Base-by-base conservation (phyloP, 1,139 yeast species). In the Lodderomyces theae region DNA sequence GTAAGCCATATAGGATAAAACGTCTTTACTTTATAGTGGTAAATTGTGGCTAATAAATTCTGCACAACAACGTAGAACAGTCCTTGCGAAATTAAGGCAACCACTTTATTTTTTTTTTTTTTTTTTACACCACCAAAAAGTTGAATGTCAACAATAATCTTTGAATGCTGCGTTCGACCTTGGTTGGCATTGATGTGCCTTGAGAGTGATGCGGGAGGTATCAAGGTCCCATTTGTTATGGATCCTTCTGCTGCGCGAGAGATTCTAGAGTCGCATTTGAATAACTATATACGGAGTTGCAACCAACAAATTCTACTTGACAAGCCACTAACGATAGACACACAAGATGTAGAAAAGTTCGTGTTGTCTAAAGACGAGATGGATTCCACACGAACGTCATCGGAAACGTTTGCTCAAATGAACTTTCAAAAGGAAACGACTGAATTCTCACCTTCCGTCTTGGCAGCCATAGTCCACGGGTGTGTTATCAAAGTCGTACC, bases 151-250 rank as follows among this genome's bases (percentile, higher is more conserved):
- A 28, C 18, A 28, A 4, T 26, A 25, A 19, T 17, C 3, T 25
- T 42, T 24, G 43, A 42, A 24, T 39, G 36, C 15, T 42, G 45
- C 24, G 33, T 42, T 16, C 34, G 22, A 22, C 39, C 39, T 4
- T 40, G 45, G 45, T 34, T 42, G 7, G 35, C 33, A 10, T 16
- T 33, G 17, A 21, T 3, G n/a, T n/a, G 24, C 11, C n/a, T 18
- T 12, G 25, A 21, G 13, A 10, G 11, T 6, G n/a, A 31, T 3
- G 16, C 9, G 23, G 22, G 12, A 17, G 15, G 5, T 5, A 30
- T 4, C 3, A 6, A 10, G 4, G 13, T 11, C 21, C 5, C 16
- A n/a, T 15, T 25, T 24, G n/a, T n/a, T n/a, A 5, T 19, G 22
- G 7, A 19, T 5, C 5, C 5, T 12, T 3, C 16, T 12, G 29